Evolutionary conservation across 2,329 filamentous ascomycete species (phyloP).

Genomic region (Laburnicola sp.): DNA sequence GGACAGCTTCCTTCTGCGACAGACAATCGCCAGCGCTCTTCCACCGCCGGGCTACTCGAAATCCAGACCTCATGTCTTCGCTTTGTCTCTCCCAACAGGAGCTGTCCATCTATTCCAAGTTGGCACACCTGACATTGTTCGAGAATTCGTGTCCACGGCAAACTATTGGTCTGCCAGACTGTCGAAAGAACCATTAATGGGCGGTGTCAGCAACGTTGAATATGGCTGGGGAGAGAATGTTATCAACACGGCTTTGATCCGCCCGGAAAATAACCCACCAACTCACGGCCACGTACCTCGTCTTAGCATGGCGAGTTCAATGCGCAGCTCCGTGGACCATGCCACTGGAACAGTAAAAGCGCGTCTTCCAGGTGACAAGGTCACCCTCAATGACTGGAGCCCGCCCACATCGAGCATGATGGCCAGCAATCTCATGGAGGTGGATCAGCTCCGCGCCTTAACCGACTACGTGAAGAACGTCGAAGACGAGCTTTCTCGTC

Average conservation of each 20-base stretch:
- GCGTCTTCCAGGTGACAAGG: constrained; percentile 80
- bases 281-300: constrained; percentile 46
- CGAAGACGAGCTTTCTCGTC: constrained; percentile 79
- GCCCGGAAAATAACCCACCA: constrained; percentile 42
- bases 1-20: constrained; percentile 82
- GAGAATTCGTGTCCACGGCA: constrained; percentile 89
- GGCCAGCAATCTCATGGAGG: constrained; percentile 74
- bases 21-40: constrained; percentile 87
- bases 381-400: constrained; percentile 83
- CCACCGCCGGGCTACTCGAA: constrained; percentile 93
- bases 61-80: constrained; percentile 88
- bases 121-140: constrained; percentile 89
- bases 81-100: constrained; percentile 85
- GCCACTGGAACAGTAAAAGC: constrained; percentile 60
- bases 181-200: constrained; percentile 89
- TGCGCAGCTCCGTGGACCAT: constrained; percentile 62
- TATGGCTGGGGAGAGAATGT: constrained; percentile 93
- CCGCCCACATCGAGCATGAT: constrained; percentile 91
- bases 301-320: constrained; percentile 62
- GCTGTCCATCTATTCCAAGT: constrained; percentile 98
- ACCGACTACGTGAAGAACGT: constrained; percentile 80
- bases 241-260: constrained; percentile 61
- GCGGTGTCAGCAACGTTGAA: constrained; percentile 94
- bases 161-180: constrained; percentile 98
- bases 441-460: constrained; percentile 77